Conservation (phyloP, 345 rosid species). For the Murraya paniculata region DNA sequence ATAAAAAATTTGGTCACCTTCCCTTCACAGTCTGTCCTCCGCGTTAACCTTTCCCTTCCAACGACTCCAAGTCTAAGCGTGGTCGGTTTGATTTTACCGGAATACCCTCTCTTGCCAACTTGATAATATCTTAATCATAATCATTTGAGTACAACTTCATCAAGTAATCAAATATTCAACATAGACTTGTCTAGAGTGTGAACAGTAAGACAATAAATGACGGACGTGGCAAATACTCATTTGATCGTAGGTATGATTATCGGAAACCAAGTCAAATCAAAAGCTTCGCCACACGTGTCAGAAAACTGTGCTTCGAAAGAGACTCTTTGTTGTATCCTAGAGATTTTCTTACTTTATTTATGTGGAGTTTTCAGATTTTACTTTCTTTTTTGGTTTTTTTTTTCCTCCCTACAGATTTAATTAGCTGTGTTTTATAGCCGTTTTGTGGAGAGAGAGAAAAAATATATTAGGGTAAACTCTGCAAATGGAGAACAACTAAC, state of each 20-base stretch:
- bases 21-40: conserved; percentile 8
- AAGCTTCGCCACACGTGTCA: conserved; percentile 8
- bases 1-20: conserved; percentile 16
- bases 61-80: conserved; percentile 2
- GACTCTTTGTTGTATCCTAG: neutral
- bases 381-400: neutral
- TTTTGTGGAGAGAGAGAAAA: conserved; percentile 23
- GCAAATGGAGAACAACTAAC: conserved; percentile 30
- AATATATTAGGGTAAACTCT: neutral
- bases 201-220: neutral
- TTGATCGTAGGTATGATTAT: neutral
- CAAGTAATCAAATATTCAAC: neutral
- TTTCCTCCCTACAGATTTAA: neutral
- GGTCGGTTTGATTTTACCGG: conserved; percentile 14
- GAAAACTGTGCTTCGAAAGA: neutral
- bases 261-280: neutral
- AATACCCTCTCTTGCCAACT: conserved; percentile 18
- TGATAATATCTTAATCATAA: neutral
- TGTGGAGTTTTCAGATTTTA: neutral
- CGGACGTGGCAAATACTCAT: neutral
- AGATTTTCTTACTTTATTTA: neutral
- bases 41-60: conserved; percentile 8
- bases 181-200: neutral
- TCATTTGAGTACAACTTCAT: neutral
- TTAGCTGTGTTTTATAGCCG: conserved; percentile 24